Percentiles rank a stretch among this genome's conserved stretches.
phyloP scores from a whole-genome alignment of 257 asterid genomes.

The Solanum etuberosum region DNA sequence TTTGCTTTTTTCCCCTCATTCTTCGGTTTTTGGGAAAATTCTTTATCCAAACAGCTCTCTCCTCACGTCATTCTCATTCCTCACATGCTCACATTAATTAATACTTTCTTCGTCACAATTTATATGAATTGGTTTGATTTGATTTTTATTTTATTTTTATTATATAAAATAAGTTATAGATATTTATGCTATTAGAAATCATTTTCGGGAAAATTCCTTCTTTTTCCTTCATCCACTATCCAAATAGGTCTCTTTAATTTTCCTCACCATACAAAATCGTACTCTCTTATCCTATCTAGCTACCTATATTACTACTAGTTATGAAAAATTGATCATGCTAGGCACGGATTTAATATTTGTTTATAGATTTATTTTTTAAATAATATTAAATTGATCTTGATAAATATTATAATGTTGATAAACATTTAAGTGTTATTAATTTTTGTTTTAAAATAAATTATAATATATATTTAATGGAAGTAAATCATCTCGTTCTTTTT shows the following conservation, averaged over 20 bases:
- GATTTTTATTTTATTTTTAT: too few relatives aligned
- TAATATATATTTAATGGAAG: too few relatives aligned
- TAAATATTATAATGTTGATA: too few relatives aligned
- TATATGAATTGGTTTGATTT: too few relatives aligned
- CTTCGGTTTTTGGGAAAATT: slow-evolving; percentile 38
- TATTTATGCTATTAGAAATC: too few relatives aligned
- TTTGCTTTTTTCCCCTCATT: slow-evolving; percentile 8
- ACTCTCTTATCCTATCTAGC: neutral
- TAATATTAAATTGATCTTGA: neutral
- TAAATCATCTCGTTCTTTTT: too few relatives aligned
- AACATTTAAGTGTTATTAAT: too few relatives aligned
- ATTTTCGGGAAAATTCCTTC: too few relatives aligned
- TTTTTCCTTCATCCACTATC: neutral
- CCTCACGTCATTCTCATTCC: neutral
- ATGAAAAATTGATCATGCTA: neutral
- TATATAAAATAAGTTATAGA: too few relatives aligned
- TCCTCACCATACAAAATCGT: neutral
- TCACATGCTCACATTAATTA: neutral
- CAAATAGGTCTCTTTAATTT: neutral
- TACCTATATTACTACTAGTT: neutral
- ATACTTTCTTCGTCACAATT: too few relatives aligned
- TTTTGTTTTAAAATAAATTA: too few relatives aligned
- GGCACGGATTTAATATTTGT: neutral
- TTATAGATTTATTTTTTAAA: too few relatives aligned
- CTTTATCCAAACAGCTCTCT: slow-evolving; percentile 1